Percentiles rank a stretch among this genome's conserved stretches.
phyloP scores from a whole-genome alignment of 1,284 basidiomycete species.

The Sporisorium reilianum region DNA sequence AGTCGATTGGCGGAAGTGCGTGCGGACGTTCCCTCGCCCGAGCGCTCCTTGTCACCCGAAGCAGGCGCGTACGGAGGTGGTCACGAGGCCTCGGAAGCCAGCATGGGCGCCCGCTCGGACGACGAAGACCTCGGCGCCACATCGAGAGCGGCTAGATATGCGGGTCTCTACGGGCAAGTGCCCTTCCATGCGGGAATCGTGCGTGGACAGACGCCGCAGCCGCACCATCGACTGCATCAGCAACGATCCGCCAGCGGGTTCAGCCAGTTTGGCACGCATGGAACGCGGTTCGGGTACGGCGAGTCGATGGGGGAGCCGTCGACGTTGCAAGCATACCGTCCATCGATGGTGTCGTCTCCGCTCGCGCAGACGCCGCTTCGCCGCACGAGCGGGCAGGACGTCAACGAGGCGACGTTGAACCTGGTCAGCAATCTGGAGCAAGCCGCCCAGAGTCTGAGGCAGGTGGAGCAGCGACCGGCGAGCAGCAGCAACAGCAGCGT shows the following conservation, averaged over 20 bases:
- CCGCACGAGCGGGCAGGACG: slow-evolving; percentile 21
- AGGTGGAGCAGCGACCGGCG: slow-evolving; percentile 9
- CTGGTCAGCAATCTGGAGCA: slow-evolving; percentile 28
- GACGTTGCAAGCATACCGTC: slow-evolving; percentile 33
- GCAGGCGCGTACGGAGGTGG: slow-evolving; percentile 2
- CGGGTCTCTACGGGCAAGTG: slow-evolving; percentile 74
- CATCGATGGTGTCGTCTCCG: slow-evolving; percentile 45
- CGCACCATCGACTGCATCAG: slow-evolving; percentile 49
- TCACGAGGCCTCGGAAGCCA: slow-evolving; percentile 21
- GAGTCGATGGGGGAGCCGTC: slow-evolving; percentile 47
- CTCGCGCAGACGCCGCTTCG: slow-evolving; percentile 40
- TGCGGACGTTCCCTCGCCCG: slow-evolving; percentile 36
- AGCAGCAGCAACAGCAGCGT: slow-evolving; percentile 27
- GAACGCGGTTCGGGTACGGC: slow-evolving; percentile 30
- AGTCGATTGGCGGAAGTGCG: slow-evolving; percentile 42
- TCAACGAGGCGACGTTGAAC: slow-evolving; percentile 12
- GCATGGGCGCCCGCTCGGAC: slow-evolving; percentile 43
- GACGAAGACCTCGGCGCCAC: slow-evolving; percentile 39
- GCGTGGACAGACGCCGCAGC: slow-evolving; percentile 44
- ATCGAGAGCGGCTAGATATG: slow-evolving; percentile 79
- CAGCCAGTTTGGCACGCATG: slow-evolving; percentile 26
- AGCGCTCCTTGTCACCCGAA: slow-evolving; percentile 44
- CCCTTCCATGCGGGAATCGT: slow-evolving; percentile 18
- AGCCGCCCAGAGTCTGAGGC: slow-evolving; percentile 28
- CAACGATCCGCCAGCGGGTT: slow-evolving; percentile 46